Evolutionary conservation across 768 basidiomycete genomes (phyloP), one percentile per base, ranked within the genome.

Genomic region (Leucogyrophana mollusca): DNA sequence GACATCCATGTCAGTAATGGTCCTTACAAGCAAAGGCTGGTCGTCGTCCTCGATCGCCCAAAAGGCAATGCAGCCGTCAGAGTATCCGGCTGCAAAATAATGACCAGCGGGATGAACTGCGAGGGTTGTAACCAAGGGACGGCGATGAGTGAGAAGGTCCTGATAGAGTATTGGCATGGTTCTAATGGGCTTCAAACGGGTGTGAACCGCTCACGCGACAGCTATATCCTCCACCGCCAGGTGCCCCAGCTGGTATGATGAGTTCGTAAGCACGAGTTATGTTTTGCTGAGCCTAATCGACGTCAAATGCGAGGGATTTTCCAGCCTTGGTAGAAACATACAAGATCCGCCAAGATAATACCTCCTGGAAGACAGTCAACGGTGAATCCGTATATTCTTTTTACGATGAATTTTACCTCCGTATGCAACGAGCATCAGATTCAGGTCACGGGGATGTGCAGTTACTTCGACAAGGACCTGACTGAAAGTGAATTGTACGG

Each of bases 21-120:
- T 93, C 35, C 85, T 73, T 18, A 90, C 87, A 40, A 84, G 70
- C 17, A 95, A 67, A 0, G 91, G 86, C 43, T 79, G 79, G 46
- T 85, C 83, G 50, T 86, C 78, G 52, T 94, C 90, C 36, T 87
- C 83, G 2, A 84, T 67, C 1, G 87, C 83, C 85, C 90, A 93
- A 60, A 94, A 89, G 4, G 85, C 80, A 24, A 95, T 76, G 41
- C 80, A 83, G 7, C 93, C 91, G 61, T 95, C 93, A 14, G 80
- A 73, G 58, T 94, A 78, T 0, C 93, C 92, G 10, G 81, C 84
- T 17, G 79, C 88, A 49, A 95, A 85, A 49, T 90, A 73, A 49
- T 90, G 83, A 1, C 72, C 86, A 27, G 84, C 70, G 4, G 90
- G 89, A 60, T 93, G 83, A 52, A 92, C 72, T 3, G 85, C 73